Evolutionary conservation across 306 rosid species (phyloP).

Genomic region (Cucumis cinereus): DNA sequence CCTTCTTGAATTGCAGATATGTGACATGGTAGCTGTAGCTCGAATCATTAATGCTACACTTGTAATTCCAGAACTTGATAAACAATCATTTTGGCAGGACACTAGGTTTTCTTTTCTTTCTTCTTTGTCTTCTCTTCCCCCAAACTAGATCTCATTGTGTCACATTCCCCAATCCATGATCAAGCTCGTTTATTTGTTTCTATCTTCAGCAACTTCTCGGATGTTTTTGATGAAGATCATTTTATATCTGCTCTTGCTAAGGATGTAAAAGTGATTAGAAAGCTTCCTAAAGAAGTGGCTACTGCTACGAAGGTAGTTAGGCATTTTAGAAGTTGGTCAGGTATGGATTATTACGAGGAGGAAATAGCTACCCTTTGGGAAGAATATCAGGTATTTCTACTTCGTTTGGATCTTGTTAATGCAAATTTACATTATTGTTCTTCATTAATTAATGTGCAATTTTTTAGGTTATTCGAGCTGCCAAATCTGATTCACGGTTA

Average conservation of each 20-base stretch:
- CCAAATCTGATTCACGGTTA: constrained; percentile 86
- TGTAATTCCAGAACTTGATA: constrained; percentile 89
- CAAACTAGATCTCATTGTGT: not conserved
- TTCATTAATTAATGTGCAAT: not conserved
- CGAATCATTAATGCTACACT: constrained; percentile 89
- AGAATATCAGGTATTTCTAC: constrained; percentile 34
- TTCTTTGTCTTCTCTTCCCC: not conserved
- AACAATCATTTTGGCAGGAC: constrained; percentile 84
- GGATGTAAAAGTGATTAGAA: constrained; percentile 62
- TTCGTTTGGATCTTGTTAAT: constrained; percentile 12
- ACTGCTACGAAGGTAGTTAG: constrained; percentile 37
- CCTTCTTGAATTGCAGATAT: constrained; percentile 50
- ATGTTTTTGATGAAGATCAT: constrained; percentile 75
- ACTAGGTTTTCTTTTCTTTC: constrained; percentile 32
- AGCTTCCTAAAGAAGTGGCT: constrained; percentile 51
- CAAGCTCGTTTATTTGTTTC: constrained; percentile 5
- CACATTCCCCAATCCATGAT: not conserved
- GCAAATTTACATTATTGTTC: not conserved
- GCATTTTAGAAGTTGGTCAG: constrained; percentile 94
- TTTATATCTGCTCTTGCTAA: constrained; percentile 61
- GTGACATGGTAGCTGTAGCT: constrained; percentile 97
- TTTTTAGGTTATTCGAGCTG: constrained; percentile 78
- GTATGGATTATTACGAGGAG: constrained; percentile 62
- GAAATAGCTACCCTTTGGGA: constrained; percentile 77
- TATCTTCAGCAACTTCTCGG: constrained; percentile 70